Evolutionary conservation across 768 basidiomycete genomes (phyloP).

Genomic region (Lentinus brumalis): DNA sequence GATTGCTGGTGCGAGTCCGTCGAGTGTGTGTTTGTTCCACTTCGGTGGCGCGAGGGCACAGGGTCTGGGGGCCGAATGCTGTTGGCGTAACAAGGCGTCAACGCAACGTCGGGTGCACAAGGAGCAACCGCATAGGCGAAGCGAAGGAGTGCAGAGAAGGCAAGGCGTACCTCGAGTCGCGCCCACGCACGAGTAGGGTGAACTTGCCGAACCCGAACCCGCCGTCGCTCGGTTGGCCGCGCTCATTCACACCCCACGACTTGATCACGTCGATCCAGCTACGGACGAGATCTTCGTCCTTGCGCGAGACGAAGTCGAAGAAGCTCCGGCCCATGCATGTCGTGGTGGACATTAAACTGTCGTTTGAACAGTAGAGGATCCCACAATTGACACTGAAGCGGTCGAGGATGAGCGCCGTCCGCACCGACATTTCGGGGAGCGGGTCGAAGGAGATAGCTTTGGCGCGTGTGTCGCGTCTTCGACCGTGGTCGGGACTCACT

Average conservation of each 20-base stretch:
- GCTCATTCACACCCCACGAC: constrained; percentile 83
- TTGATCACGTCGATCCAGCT: constrained; percentile 80
- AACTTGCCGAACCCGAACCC: constrained; percentile 85
- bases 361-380: constrained; percentile 74
- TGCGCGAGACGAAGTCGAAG: constrained; percentile 70
- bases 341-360: constrained; percentile 62
- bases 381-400: constrained; percentile 69
- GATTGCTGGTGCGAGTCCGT: constrained; percentile 9
- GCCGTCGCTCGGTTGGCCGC: constrained; percentile 80
- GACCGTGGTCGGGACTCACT: constrained; percentile 10
- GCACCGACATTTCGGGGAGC: constrained; percentile 68
- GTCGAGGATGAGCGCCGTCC: constrained; percentile 81
- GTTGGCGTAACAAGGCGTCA: constrained; percentile 12
- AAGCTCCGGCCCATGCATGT: constrained; percentile 64
- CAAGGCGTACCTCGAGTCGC: constrained; percentile 59
- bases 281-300: constrained; percentile 67
- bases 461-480: background rate
- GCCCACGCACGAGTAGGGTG: constrained; percentile 51
- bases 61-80: constrained; percentile 31
- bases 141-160: background rate
- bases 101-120: background rate
- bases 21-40: constrained; percentile 23
- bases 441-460: constrained; percentile 54
- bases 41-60: constrained; percentile 33
- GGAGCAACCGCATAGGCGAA: background rate